Evolutionary conservation across 2,329 filamentous ascomycete species (phyloP), one percentile per base, ranked within the genome.

Genomic region (Phaeophleospora eucalypticola): DNA sequence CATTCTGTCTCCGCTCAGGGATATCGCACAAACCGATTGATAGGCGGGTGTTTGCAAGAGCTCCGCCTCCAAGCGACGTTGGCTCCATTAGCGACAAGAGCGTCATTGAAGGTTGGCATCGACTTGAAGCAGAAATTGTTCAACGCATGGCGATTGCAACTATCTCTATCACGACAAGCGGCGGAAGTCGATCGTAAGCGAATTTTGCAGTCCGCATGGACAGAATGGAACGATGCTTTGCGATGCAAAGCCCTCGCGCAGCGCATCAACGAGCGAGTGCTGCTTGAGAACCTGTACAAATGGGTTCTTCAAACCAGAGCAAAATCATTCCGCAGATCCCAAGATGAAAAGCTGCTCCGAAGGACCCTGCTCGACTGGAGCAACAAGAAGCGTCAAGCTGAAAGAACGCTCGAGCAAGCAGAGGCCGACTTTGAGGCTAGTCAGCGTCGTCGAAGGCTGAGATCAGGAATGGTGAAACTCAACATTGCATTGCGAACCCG

Each of bases 161-260:
- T 54, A 46, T 59, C 41, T 3, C 53, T 57, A 4, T 70, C 39
- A 53, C 68, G 40, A 61, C 58, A 65, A 50, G 80, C 81, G 15
- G 65, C 67, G 17, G 64, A 71, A 41, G 65, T 78, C 24, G 72
- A 83, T 58, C 73, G 68, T 9, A 62, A 70, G 53, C 75, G 79
- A 37, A 61, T 83, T 20, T 58, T 82, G 41, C 74, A 73, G 41
- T 80, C 80, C 59, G 71, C 77, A 3, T 81, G 78, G 70, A 81
- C 74, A 1, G 67, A 69, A 9, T 85, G 82, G 82, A 84, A 83
- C 52, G 78, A 84, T 56, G 68, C 68, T 14, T 68, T 83, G 14
- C 78, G 81, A 15, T 75, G 71, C 51, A 70, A 75, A 54, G 73
- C 74, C 14, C 63, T 84, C 2, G 67, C 65, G 40, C 67, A 71